These are phyloP conservation scores for Boletus subparvulus DNA, from an alignment of 768 basidiomycete species.

Conservation along the genomic window DNA sequence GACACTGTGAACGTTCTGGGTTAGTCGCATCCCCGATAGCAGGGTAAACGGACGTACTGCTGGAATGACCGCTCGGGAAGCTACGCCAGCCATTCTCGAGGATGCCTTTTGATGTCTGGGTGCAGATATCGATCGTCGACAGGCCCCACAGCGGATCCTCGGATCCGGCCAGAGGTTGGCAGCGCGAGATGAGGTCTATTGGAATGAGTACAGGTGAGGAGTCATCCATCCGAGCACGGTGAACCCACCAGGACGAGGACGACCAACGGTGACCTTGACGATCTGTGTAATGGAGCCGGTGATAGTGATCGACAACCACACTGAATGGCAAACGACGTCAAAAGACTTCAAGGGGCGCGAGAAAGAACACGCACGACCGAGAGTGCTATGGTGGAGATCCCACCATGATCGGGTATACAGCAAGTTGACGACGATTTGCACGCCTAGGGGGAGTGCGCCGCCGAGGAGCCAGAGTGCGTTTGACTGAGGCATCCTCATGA, in stretches of 20 bases:
- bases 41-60: constrained; percentile 48
- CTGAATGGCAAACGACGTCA: constrained; percentile 33
- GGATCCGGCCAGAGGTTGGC: constrained; percentile 63
- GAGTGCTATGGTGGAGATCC: constrained; percentile 77
- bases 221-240: not conserved
- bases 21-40: not conserved
- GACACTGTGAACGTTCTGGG: constrained; percentile 52
- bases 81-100: constrained; percentile 85
- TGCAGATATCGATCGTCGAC: constrained; percentile 72
- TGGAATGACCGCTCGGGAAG: constrained; percentile 90
- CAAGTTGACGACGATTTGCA: constrained; percentile 67
- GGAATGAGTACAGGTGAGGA: not conserved
- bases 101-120: constrained; percentile 55
- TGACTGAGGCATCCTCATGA: constrained; percentile 13
- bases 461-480: constrained; percentile 46
- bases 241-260: constrained; percentile 75
- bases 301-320: constrained; percentile 68
- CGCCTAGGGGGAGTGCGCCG: constrained; percentile 56
- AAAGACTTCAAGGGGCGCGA: not conserved
- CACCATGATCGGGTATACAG: constrained; percentile 78
- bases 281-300: constrained; percentile 81
- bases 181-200: constrained; percentile 39
- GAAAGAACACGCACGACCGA: constrained; percentile 23
- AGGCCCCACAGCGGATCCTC: constrained; percentile 70
- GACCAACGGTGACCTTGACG: constrained; percentile 81